Conservation (phyloP, 352 stramenopile genomes). For the Globisporangium emineosum region DNA sequence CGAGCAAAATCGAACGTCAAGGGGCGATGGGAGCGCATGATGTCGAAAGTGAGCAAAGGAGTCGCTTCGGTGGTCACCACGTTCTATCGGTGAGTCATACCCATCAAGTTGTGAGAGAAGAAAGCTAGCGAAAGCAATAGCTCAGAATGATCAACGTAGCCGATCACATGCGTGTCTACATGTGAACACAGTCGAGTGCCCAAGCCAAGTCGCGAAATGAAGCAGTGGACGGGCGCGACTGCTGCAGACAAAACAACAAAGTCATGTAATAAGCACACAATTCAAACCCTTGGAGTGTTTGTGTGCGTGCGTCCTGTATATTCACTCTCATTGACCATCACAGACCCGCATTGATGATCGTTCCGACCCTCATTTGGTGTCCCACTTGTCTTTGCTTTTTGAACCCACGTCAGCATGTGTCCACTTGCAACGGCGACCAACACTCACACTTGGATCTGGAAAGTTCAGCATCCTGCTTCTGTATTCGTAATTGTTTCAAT, state of each 20-base stretch:
- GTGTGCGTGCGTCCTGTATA: too few relatives aligned
- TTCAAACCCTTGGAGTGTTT: too few relatives aligned
- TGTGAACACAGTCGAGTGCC: not conserved
- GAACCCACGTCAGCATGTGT: not conserved
- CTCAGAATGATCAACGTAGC: not conserved
- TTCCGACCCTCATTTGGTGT: not conserved
- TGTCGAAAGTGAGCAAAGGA: not conserved
- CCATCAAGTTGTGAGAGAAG: not conserved
- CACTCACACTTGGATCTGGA: not conserved
- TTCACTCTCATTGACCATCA: not conserved
- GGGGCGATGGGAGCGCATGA: constrained; percentile 12
- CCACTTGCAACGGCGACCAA: not conserved
- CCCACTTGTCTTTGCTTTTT: not conserved
- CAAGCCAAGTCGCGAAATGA: not conserved
- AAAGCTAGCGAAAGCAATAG: not conserved
- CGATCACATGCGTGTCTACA: not conserved
- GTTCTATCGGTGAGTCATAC: constrained; percentile 4
- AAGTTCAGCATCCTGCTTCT: not conserved
- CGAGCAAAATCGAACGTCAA: constrained; percentile 17
- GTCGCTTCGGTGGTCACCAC: constrained; percentile 2
- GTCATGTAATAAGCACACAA: too few relatives aligned
- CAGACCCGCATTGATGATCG: not conserved
- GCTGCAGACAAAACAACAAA: too few relatives aligned
- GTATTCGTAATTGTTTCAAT: not conserved
- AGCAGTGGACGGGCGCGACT: too few relatives aligned